Evolutionary conservation across 2,329 filamentous ascomycete genomes (phyloP).

Genomic region (Ascochyta viciae-villosae): DNA sequence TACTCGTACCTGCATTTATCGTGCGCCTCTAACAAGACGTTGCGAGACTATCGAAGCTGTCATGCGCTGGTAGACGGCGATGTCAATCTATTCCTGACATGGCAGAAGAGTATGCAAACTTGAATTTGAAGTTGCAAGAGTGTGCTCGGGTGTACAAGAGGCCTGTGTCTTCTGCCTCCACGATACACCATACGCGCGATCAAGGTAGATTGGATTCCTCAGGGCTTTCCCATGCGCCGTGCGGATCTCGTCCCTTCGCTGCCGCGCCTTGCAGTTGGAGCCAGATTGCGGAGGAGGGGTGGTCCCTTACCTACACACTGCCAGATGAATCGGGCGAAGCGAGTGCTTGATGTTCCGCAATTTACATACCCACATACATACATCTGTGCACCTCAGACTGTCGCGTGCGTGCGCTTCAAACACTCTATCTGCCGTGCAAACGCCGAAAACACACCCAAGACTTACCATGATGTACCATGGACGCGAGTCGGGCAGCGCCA

Average conservation of each 20-base stretch:
- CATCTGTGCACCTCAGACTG: not conserved
- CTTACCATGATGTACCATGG: not conserved
- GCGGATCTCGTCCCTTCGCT: not conserved
- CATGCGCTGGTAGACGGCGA: not conserved
- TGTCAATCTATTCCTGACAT: not conserved
- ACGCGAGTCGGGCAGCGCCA: not conserved
- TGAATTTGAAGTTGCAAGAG: not conserved
- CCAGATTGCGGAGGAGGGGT: not conserved
- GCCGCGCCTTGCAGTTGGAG: not conserved
- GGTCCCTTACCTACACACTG: conserved; percentile 1
- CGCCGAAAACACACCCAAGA: not conserved
- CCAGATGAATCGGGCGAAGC: not conserved
- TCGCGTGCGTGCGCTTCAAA: not conserved
- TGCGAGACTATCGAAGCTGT: not conserved
- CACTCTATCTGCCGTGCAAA: not conserved
- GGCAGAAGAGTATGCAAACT: not conserved
- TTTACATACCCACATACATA: not conserved
- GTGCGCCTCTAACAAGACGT: not conserved
- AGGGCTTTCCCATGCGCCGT: conserved; percentile 7
- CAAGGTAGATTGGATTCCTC: conserved; percentile 3
- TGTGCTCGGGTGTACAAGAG: not conserved
- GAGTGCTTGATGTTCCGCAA: not conserved
- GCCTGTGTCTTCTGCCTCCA: not conserved
- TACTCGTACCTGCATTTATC: not conserved
- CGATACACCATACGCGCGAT: not conserved